These are phyloP conservation scores for Westerdykella sp. DNA, from an alignment of 2,329 filamentous ascomycete genomes.

Conservation along the genomic window DNA sequence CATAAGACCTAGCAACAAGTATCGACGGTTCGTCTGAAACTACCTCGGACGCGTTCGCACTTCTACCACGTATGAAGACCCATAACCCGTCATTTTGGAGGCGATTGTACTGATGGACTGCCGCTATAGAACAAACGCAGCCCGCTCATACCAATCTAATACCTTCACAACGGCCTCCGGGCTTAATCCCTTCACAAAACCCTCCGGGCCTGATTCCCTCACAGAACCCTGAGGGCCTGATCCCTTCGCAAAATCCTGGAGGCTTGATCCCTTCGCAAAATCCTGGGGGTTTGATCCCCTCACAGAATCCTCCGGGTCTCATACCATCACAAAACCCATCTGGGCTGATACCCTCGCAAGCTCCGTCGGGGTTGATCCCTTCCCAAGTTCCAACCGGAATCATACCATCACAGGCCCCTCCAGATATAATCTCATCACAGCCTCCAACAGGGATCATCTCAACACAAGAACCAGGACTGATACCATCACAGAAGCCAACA, in stretches of 20 bases:
- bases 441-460: slow-evolving; percentile 1
- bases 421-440: slow-evolving; percentile 6
- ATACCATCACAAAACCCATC: not conserved
- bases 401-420: slow-evolving; percentile 1
- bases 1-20: slow-evolving; percentile 10
- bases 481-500: slow-evolving; percentile 1
- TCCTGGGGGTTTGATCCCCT: not conserved
- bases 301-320: not conserved
- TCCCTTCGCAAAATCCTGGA: not conserved
- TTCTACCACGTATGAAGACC: slow-evolving; percentile 7
- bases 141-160: not conserved
- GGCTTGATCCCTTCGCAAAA: not conserved
- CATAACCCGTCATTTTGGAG: no score
- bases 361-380: not conserved
- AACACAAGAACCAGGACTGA: slow-evolving; percentile 1
- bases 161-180: slow-evolving; percentile 4
- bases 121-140: no score
- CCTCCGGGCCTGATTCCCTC: not conserved
- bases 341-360: not conserved
- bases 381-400: not conserved
- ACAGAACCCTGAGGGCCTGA: not conserved
- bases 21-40: slow-evolving; percentile 6
- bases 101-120: no score
- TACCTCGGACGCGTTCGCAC: slow-evolving; percentile 4
- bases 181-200: not conserved